Evolutionary conservation across 2,329 filamentous ascomycete genomes (phyloP), one percentile per base, ranked within the genome.

Genomic region (Aspergillus floridensis): DNA sequence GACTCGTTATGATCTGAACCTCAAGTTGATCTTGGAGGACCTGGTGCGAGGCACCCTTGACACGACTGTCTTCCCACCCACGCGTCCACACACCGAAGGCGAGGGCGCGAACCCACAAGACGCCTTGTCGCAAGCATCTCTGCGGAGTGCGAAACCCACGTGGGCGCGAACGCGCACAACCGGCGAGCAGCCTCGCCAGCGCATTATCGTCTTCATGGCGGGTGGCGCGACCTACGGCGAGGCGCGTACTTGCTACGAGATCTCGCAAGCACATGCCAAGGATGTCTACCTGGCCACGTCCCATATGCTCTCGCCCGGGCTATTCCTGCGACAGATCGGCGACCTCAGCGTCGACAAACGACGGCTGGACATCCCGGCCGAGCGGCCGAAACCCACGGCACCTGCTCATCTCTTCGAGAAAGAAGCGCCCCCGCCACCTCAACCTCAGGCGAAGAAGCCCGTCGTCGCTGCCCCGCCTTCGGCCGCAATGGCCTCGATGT

Each of bases 181-280:
- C 29, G 87, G 80, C 60, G 86, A 82, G 61, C 93, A 98, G 72
- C 96, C 93, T 65, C 86, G 89, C 56, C 95, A 99, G 74, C 87
- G 95, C 55, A 84, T 98, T 56, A 90, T 99, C 60, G 88, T 98
- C 16, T 98, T 96, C 73, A 89, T 98, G 84, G 95, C 93, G 1
- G 95, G 95, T 51, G 95, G 95, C 49, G 95, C 95, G 21, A 98
- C 95, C 0, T 96, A 93, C 74, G 92, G 91, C 5, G 95, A 99
- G 77, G 85, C 91, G 32, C 87, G 95, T 29, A 84, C 88, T 12
- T 99, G 95, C 77, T 98, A 98, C 73, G 92, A 97, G 69, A 80
- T 93, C 26, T 89, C 91, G 2, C 84, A 87, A 55, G 80, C 86
- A 53, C 86, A 86, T 50, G 86, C 86, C 55, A 86, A 89, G 64